Evolutionary conservation across 1,284 basidiomycete species (phyloP), one percentile per base, ranked within the genome.

Genomic region (Singerocomus rubriflavus): DNA sequence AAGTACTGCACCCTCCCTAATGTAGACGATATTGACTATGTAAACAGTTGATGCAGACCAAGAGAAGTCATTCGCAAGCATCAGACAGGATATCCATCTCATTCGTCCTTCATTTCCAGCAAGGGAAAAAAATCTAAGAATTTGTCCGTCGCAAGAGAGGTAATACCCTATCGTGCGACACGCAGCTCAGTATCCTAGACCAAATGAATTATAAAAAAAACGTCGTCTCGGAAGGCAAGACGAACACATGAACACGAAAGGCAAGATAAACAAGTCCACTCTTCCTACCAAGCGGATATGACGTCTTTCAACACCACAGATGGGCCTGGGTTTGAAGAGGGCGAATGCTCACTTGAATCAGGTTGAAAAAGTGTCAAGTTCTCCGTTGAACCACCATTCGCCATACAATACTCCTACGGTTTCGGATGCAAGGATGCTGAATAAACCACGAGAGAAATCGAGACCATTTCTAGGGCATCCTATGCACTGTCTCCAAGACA

Each of bases 361-460:
- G 33, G n/a, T 35, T 9, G 7, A 38, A 9, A 31, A 27, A 27
- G 29, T 27, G 10, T 26, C 0, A 32, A 11, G 38, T 1, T 71
- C 73, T 48, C 71, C 69, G 44, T 68, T 67, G 68, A 75, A 81
- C 55, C 52, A 67, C 87, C 86, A 90, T 14, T 65, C 60, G 48
- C 80, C 82, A 41, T 68, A 65, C 50, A 91, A 65, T 25, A 82
- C 73, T 51, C 88, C 90, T 1, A 53, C 58, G 42, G 62, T 53
- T 56, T 73, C 67, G 12, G 65, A 31, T 0, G 77, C 79, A 55
- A 88, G 85, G 65, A 63, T 71, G 2, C 60, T 42, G 74, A 97
- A 97, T 41, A 97, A 78, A 40, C 82, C 78, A n/a, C 71, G 69
- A 21, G 88, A 88, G 48, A 95, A 74, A 72, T 97, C 93, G 50